These are phyloP conservation scores for Xanthoceras sorbifolium DNA, from an alignment of 345 rosid genomes.

Conservation along the genomic window DNA sequence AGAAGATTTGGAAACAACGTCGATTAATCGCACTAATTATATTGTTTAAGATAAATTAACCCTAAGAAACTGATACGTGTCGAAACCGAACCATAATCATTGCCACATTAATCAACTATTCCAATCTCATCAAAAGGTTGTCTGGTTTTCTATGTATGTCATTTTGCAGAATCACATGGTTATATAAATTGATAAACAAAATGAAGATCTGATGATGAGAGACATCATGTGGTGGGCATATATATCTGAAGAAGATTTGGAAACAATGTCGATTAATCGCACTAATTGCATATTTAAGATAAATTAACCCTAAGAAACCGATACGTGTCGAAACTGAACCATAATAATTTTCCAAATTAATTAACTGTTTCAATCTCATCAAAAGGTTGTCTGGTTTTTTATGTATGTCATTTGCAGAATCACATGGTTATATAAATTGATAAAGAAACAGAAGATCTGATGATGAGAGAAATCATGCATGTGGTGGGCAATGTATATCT, in stretches of 20 bases:
- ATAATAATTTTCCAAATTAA: neutral
- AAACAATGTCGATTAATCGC: slow-evolving; percentile 14
- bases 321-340: neutral
- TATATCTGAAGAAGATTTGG: neutral
- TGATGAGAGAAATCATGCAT: neutral
- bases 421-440: neutral
- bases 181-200: neutral
- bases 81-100: neutral
- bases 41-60: neutral
- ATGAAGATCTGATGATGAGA: neutral
- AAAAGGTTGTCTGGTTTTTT: neutral
- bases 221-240: neutral
- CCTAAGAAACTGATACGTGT: neutral
- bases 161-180: neutral
- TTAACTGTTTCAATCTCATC: neutral
- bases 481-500: neutral
- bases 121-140: neutral
- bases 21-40: slow-evolving; percentile 3
- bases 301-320: neutral
- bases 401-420: neutral
- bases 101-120: neutral
- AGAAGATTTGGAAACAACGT: slow-evolving; percentile 4
- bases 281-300: neutral
- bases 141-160: neutral
- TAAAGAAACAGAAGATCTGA: neutral